Evolutionary conservation across 2,329 filamentous ascomycete species (phyloP), one percentile per base, ranked within the genome.

Genomic region (Xylaria polymorpha): DNA sequence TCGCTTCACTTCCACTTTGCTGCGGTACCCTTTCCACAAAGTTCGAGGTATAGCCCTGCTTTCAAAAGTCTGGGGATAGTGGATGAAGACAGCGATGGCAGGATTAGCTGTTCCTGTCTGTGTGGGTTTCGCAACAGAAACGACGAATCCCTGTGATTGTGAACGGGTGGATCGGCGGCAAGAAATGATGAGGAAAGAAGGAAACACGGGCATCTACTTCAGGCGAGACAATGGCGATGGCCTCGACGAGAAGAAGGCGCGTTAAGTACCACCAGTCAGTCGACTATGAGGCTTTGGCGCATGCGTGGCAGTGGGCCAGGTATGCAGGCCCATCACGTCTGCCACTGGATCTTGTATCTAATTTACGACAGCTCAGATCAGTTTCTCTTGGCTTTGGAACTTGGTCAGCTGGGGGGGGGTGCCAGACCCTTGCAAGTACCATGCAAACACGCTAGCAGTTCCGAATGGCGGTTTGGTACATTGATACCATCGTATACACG

Each of bases 181-280:
- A 43, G 57, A 64, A 44, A 44, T 25, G 58, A 64, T 37, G 65
- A 55, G 35, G 60, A 39, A 39, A 61, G 57, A 55, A 58, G 48
- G 55, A 69, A 69, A 61, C 58, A 70, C 64, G 51, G 69, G 72
- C 69, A 65, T 67, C 58, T 64, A 50, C 32, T 61, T 48, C 56
- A 65, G 66, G 57, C 71, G 63, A 67, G 43, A 69, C 43, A 32
- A 48, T 57, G 60, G 57, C 50, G 68, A 69, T 53, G 62, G 58
- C 60, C 59, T 68, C 63, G 64, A 64, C 44, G 58, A 67, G 70
- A 71, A 61, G 64, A 57, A 64, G 35, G 57, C 66, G 51, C 58
- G 68, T 69, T 69, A 73, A 78, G 77, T 77, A 77, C 72, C 74
- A 76, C 76, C 76, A 78, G 71, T 76, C 73, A 75, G 74, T 76